Base-by-base conservation (phyloP, 768 basidiomycete genomes). In the Trametes cubensis region DNA sequence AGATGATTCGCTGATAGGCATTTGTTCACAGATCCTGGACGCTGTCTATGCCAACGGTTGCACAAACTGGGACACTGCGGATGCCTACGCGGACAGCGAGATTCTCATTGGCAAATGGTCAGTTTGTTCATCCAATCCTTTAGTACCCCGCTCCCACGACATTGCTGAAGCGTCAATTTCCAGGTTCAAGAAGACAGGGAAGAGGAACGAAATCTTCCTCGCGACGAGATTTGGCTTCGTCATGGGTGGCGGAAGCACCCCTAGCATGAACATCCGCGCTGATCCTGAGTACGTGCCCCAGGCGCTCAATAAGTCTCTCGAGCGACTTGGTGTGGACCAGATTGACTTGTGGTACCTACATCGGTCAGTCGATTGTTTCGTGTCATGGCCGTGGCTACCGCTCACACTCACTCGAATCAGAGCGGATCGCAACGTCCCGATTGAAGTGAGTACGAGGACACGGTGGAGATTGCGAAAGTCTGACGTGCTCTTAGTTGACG, bases 221-320 rank as follows among this genome's bases (percentile, higher is more conserved):
- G 85, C 85, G 1, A 86, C 85, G 20, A 88, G 88, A 70, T 83
- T 82, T 47, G 82, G 82, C 17, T 10, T 39, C 56, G 62, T 72
- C 23, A 72, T 75, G 60, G 69, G 34, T 4, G 7, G 28, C 28
- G 34, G 34, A 10, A 6, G 10, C 2, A 2, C 10, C 42, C n/a
- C n/a, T n/a, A n/a, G n/a, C 6, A 38, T 23, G 28, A 30, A 34
- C 4, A 55, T 78, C 57, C 56, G 75, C 23, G 79, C 78, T 30
- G 74, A 77, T 26, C 74, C 79, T 0, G 73, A 79, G 56, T 80
- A 82, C 57, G 77, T 79, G 6, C 73, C 72, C 10, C 65, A 75
- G 51, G 70, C 75, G 0, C 49, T 79, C 39, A 73, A 79, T 15
- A 75, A 58, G 57, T 81, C 81, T 0, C 70, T 86, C 53, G 67